Conservation (phyloP, 805 yeast species). For the Osmozyma mogii region DNA sequence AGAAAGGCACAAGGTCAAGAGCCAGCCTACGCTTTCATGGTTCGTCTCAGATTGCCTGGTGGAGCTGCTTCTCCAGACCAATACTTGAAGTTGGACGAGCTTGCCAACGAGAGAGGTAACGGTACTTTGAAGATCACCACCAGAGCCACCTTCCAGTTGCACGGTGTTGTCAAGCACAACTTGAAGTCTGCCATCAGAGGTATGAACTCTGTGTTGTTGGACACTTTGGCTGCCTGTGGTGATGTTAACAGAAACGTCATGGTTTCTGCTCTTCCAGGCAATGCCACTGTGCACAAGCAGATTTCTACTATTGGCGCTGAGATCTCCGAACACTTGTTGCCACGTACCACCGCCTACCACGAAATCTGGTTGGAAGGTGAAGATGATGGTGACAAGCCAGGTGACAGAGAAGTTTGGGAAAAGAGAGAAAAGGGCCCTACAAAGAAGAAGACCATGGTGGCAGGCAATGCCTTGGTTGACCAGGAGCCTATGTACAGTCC, state of each 20-base stretch:
- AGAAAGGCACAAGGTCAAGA: constrained; percentile 89
- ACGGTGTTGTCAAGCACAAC: constrained; percentile 86
- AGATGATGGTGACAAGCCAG: constrained; percentile 61
- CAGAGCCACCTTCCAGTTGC: constrained; percentile 94
- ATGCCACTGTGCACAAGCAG: constrained; percentile 74
- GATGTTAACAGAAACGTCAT: constrained; percentile 96
- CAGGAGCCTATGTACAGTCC: constrained; percentile 85
- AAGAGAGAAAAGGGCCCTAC: constrained; percentile 67
- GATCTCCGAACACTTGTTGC: constrained; percentile 78
- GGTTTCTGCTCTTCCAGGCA: constrained; percentile 81
- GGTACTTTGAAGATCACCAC: constrained; percentile 92
- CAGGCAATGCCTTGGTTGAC: constrained; percentile 77
- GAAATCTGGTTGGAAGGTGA: constrained; percentile 93
- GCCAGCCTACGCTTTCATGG: constrained; percentile 97
- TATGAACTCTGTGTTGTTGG: constrained; percentile 84
- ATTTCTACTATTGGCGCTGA: constrained; percentile 53
- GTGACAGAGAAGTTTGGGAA: constrained; percentile 59
- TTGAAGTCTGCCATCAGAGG: constrained; percentile 88
- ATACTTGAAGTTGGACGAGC: constrained; percentile 78
- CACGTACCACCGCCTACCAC: constrained; percentile 90
- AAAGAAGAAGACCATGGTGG: constrained; percentile 74
- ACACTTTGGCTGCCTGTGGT: constrained; percentile 96
- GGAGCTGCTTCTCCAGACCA: constrained; percentile 83
- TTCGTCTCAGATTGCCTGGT: constrained; percentile 91
- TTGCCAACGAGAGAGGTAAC: constrained; percentile 78